These are phyloP conservation scores for Turritis glabra DNA, from an alignment of 345 rosid species.

Conservation along the genomic window DNA sequence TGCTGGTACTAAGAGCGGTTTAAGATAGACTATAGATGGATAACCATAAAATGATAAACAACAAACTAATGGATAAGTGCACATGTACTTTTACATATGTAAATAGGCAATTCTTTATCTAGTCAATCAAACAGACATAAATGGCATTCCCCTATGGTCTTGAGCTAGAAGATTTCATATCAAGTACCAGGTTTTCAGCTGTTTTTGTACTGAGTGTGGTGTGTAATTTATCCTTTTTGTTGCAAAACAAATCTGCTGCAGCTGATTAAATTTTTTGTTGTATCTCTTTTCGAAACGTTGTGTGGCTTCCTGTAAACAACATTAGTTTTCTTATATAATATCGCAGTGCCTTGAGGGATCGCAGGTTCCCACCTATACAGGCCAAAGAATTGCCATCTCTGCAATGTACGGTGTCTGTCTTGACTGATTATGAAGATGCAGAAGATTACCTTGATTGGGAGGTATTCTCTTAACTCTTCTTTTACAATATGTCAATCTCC, in stretches of 20 bases:
- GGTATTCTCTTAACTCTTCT: conserved; percentile 48
- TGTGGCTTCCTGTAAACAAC: background rate
- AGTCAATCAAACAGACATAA: background rate
- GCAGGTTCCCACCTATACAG: conserved; percentile 93
- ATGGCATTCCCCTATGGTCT: background rate
- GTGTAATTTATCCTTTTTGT: background rate
- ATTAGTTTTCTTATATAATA: background rate
- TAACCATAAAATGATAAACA: background rate
- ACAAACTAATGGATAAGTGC: background rate
- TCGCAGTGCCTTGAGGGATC: conserved; percentile 93
- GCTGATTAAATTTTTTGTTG: background rate
- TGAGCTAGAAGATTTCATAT: background rate
- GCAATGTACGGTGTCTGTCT: conserved; percentile 91
- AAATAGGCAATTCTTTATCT: background rate
- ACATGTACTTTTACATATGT: background rate
- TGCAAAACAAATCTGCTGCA: background rate
- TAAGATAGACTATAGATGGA: background rate
- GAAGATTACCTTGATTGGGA: conserved; percentile 93
- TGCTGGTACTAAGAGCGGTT: background rate
- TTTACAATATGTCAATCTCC: background rate
- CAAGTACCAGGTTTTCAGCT: background rate
- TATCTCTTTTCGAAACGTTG: background rate
- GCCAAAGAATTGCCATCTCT: conserved; percentile 85
- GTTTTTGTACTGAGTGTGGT: background rate
- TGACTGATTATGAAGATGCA: conserved; percentile 80